These are phyloP conservation scores for Aspergillus costaricaensis DNA, from an alignment of 2,329 filamentous ascomycete species.

Conservation along the genomic window DNA sequence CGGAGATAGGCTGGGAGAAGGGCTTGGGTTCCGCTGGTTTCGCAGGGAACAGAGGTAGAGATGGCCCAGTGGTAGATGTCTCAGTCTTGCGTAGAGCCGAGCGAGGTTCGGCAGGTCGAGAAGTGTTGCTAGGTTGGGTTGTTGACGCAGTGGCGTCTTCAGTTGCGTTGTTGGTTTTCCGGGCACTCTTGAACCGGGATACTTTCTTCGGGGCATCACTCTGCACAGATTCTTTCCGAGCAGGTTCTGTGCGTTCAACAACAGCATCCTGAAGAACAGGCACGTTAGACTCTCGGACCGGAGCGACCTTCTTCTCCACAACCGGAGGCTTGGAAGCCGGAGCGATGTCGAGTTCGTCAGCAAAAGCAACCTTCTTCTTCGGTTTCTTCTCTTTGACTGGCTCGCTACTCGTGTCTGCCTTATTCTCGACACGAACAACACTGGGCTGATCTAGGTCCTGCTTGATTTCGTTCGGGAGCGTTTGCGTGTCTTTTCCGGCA, in stretches of 20 bases:
- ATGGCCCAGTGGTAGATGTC: constrained; percentile 23
- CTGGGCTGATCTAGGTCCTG: constrained; percentile 32
- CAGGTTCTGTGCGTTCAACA: constrained; percentile 42
- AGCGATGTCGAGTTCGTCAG: constrained; percentile 71
- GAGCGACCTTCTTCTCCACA: constrained; percentile 31
- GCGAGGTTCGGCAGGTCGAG: constrained; percentile 23
- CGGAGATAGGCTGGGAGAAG: constrained; percentile 41
- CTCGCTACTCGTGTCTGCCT: constrained; percentile 15
- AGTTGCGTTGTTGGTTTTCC: constrained; percentile 20
- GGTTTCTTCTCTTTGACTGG: constrained; percentile 28
- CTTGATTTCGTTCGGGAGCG: constrained; percentile 37
- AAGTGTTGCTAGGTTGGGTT: constrained; percentile 17
- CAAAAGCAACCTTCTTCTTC: constrained; percentile 78
- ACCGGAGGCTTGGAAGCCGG: constrained; percentile 39
- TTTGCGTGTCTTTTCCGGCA: constrained; percentile 52
- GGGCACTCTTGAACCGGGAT: constrained; percentile 48
- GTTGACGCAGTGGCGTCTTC: constrained; percentile 12
- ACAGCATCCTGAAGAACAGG: constrained; percentile 46
- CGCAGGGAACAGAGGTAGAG: constrained; percentile 41
- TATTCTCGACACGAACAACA: constrained; percentile 29
- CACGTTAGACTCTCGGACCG: constrained; percentile 30
- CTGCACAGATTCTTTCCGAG: constrained; percentile 20
- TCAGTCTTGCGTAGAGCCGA: constrained; percentile 25
- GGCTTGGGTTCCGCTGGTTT: constrained; percentile 40
- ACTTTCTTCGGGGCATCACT: constrained; percentile 38